These are phyloP conservation scores for Sporothrix protearum DNA, from an alignment of 2,329 filamentous ascomycete species.

Conservation along the genomic window DNA sequence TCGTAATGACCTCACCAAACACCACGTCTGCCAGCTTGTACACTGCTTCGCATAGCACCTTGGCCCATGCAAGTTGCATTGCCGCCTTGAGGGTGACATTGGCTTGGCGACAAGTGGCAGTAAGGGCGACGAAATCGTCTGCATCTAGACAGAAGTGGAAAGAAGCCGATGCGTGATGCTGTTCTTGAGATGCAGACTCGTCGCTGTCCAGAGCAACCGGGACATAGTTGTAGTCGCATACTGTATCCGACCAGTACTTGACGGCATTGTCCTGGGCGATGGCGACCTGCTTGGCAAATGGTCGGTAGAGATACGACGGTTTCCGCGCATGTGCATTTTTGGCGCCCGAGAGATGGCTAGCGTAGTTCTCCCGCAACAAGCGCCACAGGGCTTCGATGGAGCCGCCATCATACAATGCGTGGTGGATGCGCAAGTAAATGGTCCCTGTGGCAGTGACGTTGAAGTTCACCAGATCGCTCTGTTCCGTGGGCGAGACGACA, in stretches of 20 bases:
- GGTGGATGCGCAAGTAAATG: constrained; percentile 29
- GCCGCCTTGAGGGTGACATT: constrained; percentile 28
- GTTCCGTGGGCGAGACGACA: constrained; percentile 28
- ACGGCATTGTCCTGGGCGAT: not conserved
- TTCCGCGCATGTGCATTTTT: not conserved
- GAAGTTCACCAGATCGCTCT: constrained; percentile 29
- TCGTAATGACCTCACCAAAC: constrained; percentile 29
- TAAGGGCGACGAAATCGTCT: constrained; percentile 20
- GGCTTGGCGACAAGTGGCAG: constrained; percentile 24
- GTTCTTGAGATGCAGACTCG: not conserved
- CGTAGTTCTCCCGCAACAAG: constrained; percentile 27
- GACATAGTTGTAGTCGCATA: not conserved
- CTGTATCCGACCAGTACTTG: not conserved
- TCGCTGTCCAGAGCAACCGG: not conserved
- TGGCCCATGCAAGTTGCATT: constrained; percentile 30
- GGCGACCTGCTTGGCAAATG: not conserved
- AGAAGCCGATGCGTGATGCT: constrained; percentile 22
- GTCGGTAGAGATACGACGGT: not conserved
- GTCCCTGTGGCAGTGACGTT: constrained; percentile 12
- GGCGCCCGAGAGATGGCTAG: not conserved
- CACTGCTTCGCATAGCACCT: constrained; percentile 29
- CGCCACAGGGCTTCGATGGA: constrained; percentile 29
- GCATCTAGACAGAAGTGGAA: constrained; percentile 23
- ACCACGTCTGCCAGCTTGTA: constrained; percentile 29
- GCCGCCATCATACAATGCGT: constrained; percentile 30